Evolutionary conservation across 768 basidiomycete genomes (phyloP).

Genomic region (Phanerochaete carnosa): DNA sequence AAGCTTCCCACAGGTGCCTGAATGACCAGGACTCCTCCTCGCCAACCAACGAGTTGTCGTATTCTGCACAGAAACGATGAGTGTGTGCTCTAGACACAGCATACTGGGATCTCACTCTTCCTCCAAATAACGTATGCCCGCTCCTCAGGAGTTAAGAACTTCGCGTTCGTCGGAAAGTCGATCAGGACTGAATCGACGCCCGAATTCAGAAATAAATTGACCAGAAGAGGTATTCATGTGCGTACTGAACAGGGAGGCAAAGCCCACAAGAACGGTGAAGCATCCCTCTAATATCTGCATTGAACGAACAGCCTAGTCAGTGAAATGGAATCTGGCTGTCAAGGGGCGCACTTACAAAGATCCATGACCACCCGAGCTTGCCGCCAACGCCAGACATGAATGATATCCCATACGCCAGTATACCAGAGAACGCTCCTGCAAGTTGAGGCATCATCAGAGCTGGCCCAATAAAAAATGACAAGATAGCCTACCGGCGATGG

Average conservation of each 20-base stretch:
- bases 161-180: slow-evolving; percentile 57
- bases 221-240: not conserved
- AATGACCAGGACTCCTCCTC: slow-evolving; percentile 60
- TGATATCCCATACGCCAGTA: slow-evolving; percentile 34
- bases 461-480: not conserved
- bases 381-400: slow-evolving; percentile 30
- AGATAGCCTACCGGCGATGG: not conserved
- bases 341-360: slow-evolving; percentile 18
- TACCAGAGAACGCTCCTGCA: slow-evolving; percentile 24
- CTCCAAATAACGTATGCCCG: slow-evolving; percentile 40
- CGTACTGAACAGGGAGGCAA: slow-evolving; percentile 42
- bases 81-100: not conserved
- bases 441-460: not conserved
- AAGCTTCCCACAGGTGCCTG: slow-evolving; percentile 49
- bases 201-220: not conserved
- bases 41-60: slow-evolving; percentile 50
- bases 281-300: slow-evolving; percentile 55
- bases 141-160: slow-evolving; percentile 59
- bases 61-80: slow-evolving; percentile 32
- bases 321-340: not conserved
- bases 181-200: slow-evolving; percentile 35
- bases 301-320: not conserved
- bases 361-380: slow-evolving; percentile 31
- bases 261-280: slow-evolving; percentile 52
- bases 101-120: slow-evolving; percentile 36